A percentile compares a stretch with the other conserved stretches of the same genome.
phyloP scores from a whole-genome alignment of 371 early-diverging fungal genomes.

The Mucor indicus region DNA sequence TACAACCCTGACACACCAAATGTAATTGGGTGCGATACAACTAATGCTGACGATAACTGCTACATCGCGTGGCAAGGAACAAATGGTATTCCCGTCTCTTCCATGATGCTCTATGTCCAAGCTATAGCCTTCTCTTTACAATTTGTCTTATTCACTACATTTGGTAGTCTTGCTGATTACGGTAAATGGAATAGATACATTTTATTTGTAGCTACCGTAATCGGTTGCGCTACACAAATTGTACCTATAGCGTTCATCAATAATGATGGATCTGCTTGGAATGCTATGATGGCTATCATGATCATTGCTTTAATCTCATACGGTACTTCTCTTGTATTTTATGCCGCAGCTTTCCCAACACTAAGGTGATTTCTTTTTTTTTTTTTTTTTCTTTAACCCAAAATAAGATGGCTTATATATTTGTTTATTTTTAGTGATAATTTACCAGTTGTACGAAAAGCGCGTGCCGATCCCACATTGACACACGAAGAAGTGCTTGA shows the following conservation, averaged over 20 bases:
- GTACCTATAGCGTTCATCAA: slow-evolving; percentile 35
- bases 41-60: slow-evolving; percentile 26
- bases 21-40: slow-evolving; percentile 30
- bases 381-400: neutral
- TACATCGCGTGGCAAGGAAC: slow-evolving; percentile 32
- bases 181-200: slow-evolving; percentile 46
- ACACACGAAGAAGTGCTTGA: slow-evolving; percentile 18
- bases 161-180: slow-evolving; percentile 48
- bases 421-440: too few relatives aligned
- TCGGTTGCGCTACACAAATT: slow-evolving; percentile 43
- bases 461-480: slow-evolving; percentile 30
- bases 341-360: slow-evolving; percentile 48
- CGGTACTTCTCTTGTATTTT: slow-evolving; percentile 49
- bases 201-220: slow-evolving; percentile 33
- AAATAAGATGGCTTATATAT: too few relatives aligned
- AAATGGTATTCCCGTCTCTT: slow-evolving; percentile 35
- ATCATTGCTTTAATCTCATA: slow-evolving; percentile 40
- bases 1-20: slow-evolving; percentile 31
- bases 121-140: slow-evolving; percentile 47
- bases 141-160: slow-evolving; percentile 43
- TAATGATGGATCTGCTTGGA: slow-evolving; percentile 44
- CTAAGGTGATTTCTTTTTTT: slow-evolving; percentile 23
- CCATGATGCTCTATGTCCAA: slow-evolving; percentile 48
- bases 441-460: slow-evolving; percentile 42
- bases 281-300: slow-evolving; percentile 44